Conservation (phyloP, 306 rosid genomes). For the Rosa rugosa region DNA sequence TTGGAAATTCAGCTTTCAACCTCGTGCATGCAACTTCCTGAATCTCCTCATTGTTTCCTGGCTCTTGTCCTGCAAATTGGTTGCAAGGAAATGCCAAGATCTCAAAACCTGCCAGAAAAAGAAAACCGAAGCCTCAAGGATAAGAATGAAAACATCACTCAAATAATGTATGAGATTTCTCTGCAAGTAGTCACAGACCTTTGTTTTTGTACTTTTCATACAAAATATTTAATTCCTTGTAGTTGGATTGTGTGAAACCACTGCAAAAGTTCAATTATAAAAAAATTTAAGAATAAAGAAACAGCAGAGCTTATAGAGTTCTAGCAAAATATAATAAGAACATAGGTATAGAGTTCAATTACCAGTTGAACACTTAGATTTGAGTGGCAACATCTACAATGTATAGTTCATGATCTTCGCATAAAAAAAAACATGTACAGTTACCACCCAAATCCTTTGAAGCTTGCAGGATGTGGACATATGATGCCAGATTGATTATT, state of each 20-base stretch:
- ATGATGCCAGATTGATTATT: background rate
- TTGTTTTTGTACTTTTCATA: conserved; percentile 75
- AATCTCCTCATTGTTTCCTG: conserved; percentile 78
- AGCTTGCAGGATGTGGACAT: background rate
- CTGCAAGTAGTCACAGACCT: conserved; percentile 41
- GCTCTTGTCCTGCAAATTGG: conserved; percentile 87
- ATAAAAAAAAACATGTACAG: background rate
- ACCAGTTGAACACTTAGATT: background rate
- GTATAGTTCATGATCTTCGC: background rate
- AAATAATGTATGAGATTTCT: background rate
- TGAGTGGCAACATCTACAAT: background rate
- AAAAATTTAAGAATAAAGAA: background rate
- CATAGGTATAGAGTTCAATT: background rate
- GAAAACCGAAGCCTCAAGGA: background rate
- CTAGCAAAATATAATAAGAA: conserved; percentile 3
- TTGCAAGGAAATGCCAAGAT: conserved; percentile 99
- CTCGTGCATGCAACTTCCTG: conserved; percentile 70
- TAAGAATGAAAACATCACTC: background rate
- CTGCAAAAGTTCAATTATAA: conserved; percentile 42
- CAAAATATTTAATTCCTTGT: conserved; percentile 68
- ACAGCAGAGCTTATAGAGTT: background rate
- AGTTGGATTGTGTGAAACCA: conserved; percentile 83
- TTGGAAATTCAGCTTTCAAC: conserved; percentile 84
- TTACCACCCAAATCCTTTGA: background rate
- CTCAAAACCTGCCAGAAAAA: conserved; percentile 54